Base-by-base conservation (phyloP, 768 basidiomycete genomes). In the Termitomyces sp. region DNA sequence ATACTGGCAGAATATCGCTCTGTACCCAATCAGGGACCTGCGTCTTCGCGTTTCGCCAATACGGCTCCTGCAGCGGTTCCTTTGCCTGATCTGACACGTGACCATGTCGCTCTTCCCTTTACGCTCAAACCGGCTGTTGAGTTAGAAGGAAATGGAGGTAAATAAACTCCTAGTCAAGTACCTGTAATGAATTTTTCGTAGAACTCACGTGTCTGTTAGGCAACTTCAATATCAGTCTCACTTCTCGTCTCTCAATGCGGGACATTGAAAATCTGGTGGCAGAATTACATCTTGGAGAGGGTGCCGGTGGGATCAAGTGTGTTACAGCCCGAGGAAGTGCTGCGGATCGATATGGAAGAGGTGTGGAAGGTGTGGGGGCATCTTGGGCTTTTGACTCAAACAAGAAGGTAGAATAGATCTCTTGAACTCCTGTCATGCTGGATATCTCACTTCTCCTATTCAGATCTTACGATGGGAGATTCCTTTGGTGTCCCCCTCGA, bases 381-480 rank as follows among this genome's bases (percentile, higher is more conserved):
- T 86, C 85, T 32, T 97, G 93, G 93, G 75, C 81, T 40, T 94
- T 90, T 67, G 89, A 95, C 66, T 79, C 85, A 0, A 77, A 74
- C 61, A 84, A 76, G 61, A 80, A 78, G 72, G 90, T 88, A 54
- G 25, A n/a, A 66, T 43, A 17, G 47, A 51, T 42, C 3, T 45
- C 5, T 25, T 41, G n/a, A 28, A n/a, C 14, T 27, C 10, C 25
- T 16, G 40, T 40, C 39, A 21, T 46, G 37, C 43, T 9, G 7
- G n/a, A 23, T n/a, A 49, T 19, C 44, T 40, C n/a, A 25, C n/a
- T 44, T 34, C 12, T 45, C 43, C 42, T 9, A 32, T 40, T n/a
- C 59, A 92, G 90, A 73, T 80, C 17, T 71, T 97, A 50, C 77
- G 80, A 58, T 97, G 94, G 94, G 86, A 88, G 57, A 85, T 95